Evolutionary conservation across 805 yeast genomes (phyloP).

Genomic region (Candida parachauliodes): DNA sequence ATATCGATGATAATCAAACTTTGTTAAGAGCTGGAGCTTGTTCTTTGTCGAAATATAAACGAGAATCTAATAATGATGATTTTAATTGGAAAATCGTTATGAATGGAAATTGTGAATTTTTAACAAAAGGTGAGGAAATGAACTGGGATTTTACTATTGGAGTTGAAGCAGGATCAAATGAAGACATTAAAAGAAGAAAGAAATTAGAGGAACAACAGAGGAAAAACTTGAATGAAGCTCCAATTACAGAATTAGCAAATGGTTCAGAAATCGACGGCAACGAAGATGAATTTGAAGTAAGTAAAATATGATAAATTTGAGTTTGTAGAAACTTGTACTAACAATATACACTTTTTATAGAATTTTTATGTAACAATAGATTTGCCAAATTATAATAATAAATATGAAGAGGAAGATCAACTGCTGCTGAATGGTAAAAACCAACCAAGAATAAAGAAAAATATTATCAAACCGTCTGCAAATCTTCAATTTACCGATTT

Average conservation of each 20-base stretch:
- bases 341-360: constrained; percentile 16
- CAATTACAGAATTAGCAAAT: constrained; percentile 15
- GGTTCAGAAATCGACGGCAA: constrained; percentile 13
- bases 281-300: constrained; percentile 20
- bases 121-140: constrained; percentile 84
- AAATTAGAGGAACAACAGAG: constrained; percentile 9
- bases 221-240: constrained; percentile 12
- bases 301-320: constrained; percentile 11
- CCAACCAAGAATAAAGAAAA: constrained; percentile 12
- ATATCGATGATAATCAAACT: constrained; percentile 40
- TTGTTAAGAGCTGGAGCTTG: constrained; percentile 75
- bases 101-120: constrained; percentile 73
- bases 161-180: constrained; percentile 88
- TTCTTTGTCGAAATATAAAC: constrained; percentile 63
- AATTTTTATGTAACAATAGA: constrained; percentile 33
- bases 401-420: constrained; percentile 6
- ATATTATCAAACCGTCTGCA: constrained; percentile 38
- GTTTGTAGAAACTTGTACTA: constrained; percentile 16
- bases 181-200: constrained; percentile 63
- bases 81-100: constrained; percentile 54
- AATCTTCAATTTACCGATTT: constrained; percentile 37
- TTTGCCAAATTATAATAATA: constrained; percentile 19
- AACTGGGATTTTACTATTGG: constrained; percentile 79
- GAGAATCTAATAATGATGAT: constrained; percentile 16
- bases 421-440: not conserved